These are phyloP conservation scores for Acanthamoeba royreba DNA, from an alignment of 208 protist species.

Conservation along the genomic window DNA sequence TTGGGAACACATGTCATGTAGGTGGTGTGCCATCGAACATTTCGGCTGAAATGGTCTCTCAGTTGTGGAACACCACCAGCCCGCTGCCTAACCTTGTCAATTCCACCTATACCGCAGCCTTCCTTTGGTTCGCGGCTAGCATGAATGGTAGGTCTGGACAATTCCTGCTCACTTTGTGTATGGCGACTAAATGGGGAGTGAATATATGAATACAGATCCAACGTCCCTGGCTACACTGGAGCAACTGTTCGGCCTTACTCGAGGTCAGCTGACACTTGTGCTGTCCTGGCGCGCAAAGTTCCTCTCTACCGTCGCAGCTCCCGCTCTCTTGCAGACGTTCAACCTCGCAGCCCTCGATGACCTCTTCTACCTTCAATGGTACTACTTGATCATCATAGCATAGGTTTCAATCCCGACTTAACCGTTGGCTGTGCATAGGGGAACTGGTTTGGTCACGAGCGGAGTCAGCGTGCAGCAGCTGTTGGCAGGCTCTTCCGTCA, in stretches of 20 bases:
- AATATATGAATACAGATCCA: not conserved
- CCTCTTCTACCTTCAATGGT: constrained; percentile 35
- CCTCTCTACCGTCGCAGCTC: not conserved
- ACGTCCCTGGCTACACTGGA: not conserved
- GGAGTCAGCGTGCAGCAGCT: not conserved
- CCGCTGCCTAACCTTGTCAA: constrained; percentile 12
- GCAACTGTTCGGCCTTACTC: not conserved
- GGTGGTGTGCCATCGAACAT: not conserved
- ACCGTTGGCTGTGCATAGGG: not conserved
- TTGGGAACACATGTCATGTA: not conserved
- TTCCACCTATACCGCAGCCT: not conserved
- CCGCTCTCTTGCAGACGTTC: not conserved
- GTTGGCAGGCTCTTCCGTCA: not conserved
- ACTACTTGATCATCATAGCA: not conserved
- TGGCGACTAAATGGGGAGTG: too few relatives aligned
- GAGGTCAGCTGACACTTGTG: not conserved
- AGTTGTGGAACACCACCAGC: not conserved
- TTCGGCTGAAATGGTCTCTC: not conserved
- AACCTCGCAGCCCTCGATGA: not conserved
- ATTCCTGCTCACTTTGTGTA: too few relatives aligned
- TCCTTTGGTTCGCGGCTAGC: constrained; percentile 25
- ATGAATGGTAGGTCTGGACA: too few relatives aligned
- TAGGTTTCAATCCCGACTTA: not conserved
- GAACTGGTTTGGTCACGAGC: not conserved
- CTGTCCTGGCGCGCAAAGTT: not conserved